phyloP scores from a whole-genome alignment of 2,329 filamentous ascomycete species.

The Fusarium dimerum region DNA sequence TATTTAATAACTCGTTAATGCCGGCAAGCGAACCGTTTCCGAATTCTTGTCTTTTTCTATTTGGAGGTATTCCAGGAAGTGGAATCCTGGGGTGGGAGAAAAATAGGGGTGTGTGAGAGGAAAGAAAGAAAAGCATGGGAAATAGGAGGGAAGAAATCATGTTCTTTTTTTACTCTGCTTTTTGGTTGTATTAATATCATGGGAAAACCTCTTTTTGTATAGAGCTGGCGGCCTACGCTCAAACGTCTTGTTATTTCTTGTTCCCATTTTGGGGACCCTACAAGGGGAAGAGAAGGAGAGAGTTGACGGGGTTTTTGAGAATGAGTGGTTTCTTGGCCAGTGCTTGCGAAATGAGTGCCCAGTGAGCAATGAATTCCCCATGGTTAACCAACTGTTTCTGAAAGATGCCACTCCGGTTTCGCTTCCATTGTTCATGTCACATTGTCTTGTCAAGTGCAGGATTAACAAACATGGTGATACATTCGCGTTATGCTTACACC shows the following conservation, averaged over 20 bases:
- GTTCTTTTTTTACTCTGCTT: constrained; percentile 10
- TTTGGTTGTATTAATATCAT: constrained; percentile 13
- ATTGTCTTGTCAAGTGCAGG: no score
- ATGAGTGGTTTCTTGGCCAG: neutral
- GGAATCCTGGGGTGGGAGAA: neutral
- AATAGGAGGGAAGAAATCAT: constrained; percentile 6
- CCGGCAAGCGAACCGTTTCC: neutral
- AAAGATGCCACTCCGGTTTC: no score
- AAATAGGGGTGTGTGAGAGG: neutral
- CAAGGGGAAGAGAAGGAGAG: neutral
- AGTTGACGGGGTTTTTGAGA: neutral
- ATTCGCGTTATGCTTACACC: neutral
- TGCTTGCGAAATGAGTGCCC: neutral
- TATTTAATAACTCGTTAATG: neutral
- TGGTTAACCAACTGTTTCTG: neutral
- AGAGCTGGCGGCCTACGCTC: constrained; percentile 7
- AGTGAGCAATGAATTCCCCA: neutral
- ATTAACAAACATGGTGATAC: neutral
- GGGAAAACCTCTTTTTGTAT: constrained; percentile 4
- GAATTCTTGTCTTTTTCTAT: neutral
- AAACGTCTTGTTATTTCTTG: neutral
- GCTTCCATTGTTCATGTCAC: no score
- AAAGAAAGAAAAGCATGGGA: constrained; percentile 7
- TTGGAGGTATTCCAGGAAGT: neutral
- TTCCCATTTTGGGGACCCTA: neutral